phyloP scores from a whole-genome alignment of 495 filamentous ascomycete species.

The Cercophora scortea region DNA sequence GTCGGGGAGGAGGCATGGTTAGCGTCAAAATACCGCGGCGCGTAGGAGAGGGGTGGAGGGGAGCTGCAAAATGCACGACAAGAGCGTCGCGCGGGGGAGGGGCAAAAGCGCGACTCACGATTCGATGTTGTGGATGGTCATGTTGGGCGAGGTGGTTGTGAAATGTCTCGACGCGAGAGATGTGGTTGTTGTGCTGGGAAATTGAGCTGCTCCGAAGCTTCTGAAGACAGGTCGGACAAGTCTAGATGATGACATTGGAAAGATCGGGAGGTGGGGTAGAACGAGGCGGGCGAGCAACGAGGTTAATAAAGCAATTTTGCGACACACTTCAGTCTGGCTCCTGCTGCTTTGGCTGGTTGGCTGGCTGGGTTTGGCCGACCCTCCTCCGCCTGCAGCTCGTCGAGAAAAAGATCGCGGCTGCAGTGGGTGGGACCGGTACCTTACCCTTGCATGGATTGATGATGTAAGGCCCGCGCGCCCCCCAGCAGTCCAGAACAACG shows the following conservation, averaged over 20 bases:
- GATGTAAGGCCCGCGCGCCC: slow-evolving; percentile 7
- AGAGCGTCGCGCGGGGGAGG: neutral
- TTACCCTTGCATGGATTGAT: slow-evolving; percentile 8
- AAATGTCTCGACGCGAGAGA: slow-evolving; percentile 25
- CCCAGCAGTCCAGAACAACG: too few relatives aligned
- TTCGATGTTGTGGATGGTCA: slow-evolving; percentile 35
- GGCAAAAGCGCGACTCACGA: slow-evolving; percentile 23
- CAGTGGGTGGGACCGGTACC: slow-evolving; percentile 30
- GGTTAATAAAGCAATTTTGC: slow-evolving; percentile 16
- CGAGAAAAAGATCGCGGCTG: slow-evolving; percentile 15
- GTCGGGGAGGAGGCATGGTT: slow-evolving; percentile 10
- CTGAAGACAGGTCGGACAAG: slow-evolving; percentile 10
- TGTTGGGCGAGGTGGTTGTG: slow-evolving; percentile 33
- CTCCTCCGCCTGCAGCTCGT: slow-evolving; percentile 7
- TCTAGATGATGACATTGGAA: slow-evolving; percentile 20
- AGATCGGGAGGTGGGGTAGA: neutral
- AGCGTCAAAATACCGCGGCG: slow-evolving; percentile 3
- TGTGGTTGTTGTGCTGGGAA: neutral
- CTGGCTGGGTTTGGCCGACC: slow-evolving; percentile 25
- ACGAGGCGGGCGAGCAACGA: slow-evolving; percentile 12
- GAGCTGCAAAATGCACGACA: neutral
- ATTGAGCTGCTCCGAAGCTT: slow-evolving; percentile 4
- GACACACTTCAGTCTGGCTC: neutral
- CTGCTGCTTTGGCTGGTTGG: slow-evolving; percentile 11
- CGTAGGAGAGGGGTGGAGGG: neutral